Conservation (phyloP, 2,329 filamentous ascomycete species). For the Cladophialophora chaetospira region DNA sequence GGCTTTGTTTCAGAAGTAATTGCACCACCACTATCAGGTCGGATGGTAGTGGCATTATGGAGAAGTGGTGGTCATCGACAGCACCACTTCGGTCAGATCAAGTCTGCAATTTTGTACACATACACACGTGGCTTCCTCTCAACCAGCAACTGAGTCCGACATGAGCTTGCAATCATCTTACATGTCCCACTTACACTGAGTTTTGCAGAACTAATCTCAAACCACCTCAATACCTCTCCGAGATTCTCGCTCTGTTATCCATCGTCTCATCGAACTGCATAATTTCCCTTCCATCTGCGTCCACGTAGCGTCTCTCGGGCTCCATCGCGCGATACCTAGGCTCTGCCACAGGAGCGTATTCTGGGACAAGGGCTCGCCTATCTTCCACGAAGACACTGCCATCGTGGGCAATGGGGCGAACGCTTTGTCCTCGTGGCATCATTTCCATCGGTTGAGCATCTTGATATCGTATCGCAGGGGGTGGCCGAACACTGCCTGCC, state of each 20-base stretch:
- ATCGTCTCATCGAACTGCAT: slow-evolving; percentile 20
- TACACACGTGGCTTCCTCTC: slow-evolving; percentile 6
- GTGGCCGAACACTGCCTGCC: slow-evolving; percentile 63
- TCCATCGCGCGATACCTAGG: slow-evolving; percentile 31
- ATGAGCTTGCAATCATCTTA: background rate
- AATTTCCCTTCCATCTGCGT: slow-evolving; percentile 30
- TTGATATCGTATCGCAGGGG: slow-evolving; percentile 50
- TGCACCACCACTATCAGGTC: background rate
- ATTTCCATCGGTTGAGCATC: slow-evolving; percentile 40
- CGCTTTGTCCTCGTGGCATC: slow-evolving; percentile 46
- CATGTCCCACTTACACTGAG: background rate
- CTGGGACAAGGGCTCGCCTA: slow-evolving; percentile 18
- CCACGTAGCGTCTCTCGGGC: slow-evolving; percentile 27
- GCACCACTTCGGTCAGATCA: background rate
- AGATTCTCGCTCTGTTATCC: slow-evolving; percentile 24
- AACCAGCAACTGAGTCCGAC: slow-evolving; percentile 6
- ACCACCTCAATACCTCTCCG: slow-evolving; percentile 31
- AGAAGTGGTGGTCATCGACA: background rate
- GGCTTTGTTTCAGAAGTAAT: slow-evolving; percentile 16
- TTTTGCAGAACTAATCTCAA: background rate
- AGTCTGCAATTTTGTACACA: slow-evolving; percentile 8
- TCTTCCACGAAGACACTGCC: slow-evolving; percentile 42
- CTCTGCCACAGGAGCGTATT: slow-evolving; percentile 28
- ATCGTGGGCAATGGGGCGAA: slow-evolving; percentile 46
- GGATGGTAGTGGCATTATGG: background rate